Evolutionary conservation across 371 early-diverging fungal genomes (phyloP).

Genomic region (Capillidium heterosporum): DNA sequence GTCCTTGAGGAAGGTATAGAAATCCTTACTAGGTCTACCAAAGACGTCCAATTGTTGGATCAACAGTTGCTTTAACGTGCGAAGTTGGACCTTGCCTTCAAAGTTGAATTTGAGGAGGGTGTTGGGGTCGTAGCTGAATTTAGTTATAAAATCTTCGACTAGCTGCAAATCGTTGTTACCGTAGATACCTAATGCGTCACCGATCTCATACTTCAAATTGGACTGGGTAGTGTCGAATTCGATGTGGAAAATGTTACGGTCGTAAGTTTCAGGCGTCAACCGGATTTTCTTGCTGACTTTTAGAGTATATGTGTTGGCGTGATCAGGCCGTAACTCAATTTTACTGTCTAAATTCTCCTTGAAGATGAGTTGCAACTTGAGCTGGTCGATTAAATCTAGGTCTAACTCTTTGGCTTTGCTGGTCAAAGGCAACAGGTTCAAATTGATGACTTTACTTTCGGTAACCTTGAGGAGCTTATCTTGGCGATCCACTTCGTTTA

Average conservation of each 20-base stretch:
- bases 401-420: too few relatives aligned
- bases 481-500: too few relatives aligned
- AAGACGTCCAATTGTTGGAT: conserved; percentile 73
- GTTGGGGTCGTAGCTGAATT: conserved; percentile 48
- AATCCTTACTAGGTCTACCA: conserved; percentile 84
- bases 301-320: conserved; percentile 38
- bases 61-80: conserved; percentile 61
- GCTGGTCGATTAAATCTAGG: too few relatives aligned
- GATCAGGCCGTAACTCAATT: conserved; percentile 38
- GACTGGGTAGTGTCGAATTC: conserved; percentile 72
- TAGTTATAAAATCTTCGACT: conserved; percentile 46
- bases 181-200: conserved; percentile 85
- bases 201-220: conserved; percentile 68
- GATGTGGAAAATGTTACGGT: conserved; percentile 88
- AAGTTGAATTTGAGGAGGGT: conserved; percentile 36
- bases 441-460: too few relatives aligned
- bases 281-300: conserved; percentile 55
- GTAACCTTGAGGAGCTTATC: too few relatives aligned
- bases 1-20: conserved; percentile 59
- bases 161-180: conserved; percentile 66
- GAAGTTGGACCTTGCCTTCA: conserved; percentile 14
- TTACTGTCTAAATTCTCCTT: conserved; percentile 48
- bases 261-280: conserved; percentile 67
- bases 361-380: conserved; percentile 41
- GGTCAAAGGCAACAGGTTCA: too few relatives aligned